A percentile compares a stretch with the other conserved stretches of the same genome.
These are phyloP conservation scores for Candida maesae DNA, from an alignment of 805 yeast species.

Conservation along the genomic window DNA sequence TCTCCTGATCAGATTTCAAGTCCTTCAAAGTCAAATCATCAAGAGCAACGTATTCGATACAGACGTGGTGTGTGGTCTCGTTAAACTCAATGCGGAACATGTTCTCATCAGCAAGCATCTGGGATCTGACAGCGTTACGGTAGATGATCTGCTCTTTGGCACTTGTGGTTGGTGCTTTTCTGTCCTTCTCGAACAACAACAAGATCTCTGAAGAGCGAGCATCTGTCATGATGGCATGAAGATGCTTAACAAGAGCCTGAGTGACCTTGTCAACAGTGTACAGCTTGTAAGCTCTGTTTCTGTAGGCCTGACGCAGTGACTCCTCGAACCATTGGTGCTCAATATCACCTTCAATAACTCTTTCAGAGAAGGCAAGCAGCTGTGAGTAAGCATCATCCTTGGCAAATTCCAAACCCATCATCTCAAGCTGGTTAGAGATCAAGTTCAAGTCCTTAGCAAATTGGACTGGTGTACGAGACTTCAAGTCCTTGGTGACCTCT, in stretches of 20 bases:
- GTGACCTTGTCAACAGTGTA: conserved; percentile 92
- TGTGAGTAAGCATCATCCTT: conserved; percentile 75
- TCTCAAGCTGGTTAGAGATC: conserved; percentile 74
- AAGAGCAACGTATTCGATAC: conserved; percentile 78
- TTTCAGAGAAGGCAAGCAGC: conserved; percentile 68
- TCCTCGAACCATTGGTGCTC: conserved; percentile 97
- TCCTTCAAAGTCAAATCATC: conserved; percentile 86
- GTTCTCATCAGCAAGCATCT: conserved; percentile 83
- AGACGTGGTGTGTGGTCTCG: conserved; percentile 46
- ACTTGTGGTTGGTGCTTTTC: conserved; percentile 58
- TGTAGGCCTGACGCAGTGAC: conserved; percentile 88
- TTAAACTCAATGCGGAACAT: conserved; percentile 85
- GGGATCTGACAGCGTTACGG: conserved; percentile 79
- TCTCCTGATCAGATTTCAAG: conserved; percentile 63
- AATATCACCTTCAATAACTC: conserved; percentile 80
- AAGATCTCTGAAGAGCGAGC: conserved; percentile 75
- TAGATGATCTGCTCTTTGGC: conserved; percentile 87
- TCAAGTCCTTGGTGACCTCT: conserved; percentile 70
- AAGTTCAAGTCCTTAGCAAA: conserved; percentile 88
- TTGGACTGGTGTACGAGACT: conserved; percentile 55
- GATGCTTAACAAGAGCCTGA: conserved; percentile 78
- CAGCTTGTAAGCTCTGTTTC: conserved; percentile 87
- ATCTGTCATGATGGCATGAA: conserved; percentile 81
- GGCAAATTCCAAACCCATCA: conserved; percentile 69
- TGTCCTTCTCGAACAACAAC: conserved; percentile 77